A percentile compares a stretch with the other conserved stretches of the same genome.
phyloP scores from a whole-genome alignment of 129 eudicot genomes.

The Chrysanthemum lavandulifolium region DNA sequence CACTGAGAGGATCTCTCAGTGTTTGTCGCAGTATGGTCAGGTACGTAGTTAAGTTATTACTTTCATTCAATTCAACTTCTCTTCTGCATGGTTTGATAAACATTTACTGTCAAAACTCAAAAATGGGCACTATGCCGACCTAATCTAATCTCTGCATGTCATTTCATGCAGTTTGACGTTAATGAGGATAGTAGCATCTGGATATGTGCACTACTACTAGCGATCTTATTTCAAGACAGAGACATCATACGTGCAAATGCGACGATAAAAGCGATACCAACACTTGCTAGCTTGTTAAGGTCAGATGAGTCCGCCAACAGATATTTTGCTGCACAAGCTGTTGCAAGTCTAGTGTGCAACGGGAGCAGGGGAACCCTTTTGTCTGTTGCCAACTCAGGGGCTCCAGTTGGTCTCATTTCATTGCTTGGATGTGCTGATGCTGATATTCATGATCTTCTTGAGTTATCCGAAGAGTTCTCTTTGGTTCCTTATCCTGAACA shows the following conservation, averaged over 20 bases:
- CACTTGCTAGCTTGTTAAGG: constrained; percentile 79
- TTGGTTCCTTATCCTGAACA: constrained; percentile 88
- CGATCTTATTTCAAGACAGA: constrained; percentile 84
- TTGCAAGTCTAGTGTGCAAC: constrained; percentile 86
- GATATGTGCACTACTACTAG: constrained; percentile 77
- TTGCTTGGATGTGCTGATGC: constrained; percentile 95
- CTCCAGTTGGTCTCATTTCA: constrained; percentile 82
- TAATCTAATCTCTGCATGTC: too few species aligned
- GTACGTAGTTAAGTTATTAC: constrained; percentile 35
- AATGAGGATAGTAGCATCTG: constrained; percentile 84
- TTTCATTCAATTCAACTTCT: neutral
- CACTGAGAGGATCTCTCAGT: constrained; percentile 74
- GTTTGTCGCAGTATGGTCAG: constrained; percentile 64
- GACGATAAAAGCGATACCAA: constrained; percentile 81
- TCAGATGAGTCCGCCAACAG: constrained; percentile 83
- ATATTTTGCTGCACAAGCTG: constrained; percentile 95
- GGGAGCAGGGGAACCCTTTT: constrained; percentile 98
- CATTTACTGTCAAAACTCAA: neutral
- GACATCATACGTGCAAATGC: constrained; percentile 83
- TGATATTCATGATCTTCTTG: constrained; percentile 74
- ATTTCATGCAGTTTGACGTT: constrained; percentile 51
- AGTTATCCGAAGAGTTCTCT: constrained; percentile 69
- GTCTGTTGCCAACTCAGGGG: constrained; percentile 96
- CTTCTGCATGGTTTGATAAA: neutral
- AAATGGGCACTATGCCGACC: neutral